Conservation (phyloP, 2,329 filamentous ascomycete species). For the Fusarium penzigii region DNA sequence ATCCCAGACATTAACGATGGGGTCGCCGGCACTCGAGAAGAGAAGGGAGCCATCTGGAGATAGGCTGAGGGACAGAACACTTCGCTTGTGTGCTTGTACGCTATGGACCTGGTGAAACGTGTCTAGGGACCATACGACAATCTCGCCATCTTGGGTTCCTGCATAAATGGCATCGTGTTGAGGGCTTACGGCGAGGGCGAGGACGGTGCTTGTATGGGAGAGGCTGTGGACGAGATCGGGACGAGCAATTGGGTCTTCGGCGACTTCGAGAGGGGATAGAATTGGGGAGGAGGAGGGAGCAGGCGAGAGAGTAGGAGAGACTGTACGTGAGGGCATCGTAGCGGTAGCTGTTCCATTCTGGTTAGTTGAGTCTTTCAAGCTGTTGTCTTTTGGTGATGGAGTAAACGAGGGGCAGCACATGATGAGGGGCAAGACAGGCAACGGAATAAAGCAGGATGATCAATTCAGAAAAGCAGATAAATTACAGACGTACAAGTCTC, state of each 20-base stretch:
- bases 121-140: conserved; percentile 85
- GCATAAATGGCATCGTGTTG: conserved; percentile 82
- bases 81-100: conserved; percentile 88
- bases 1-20: conserved; percentile 92
- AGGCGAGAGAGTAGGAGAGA: conserved; percentile 25
- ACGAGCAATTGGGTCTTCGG: conserved; percentile 23
- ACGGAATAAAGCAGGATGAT: not conserved
- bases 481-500: too few relatives aligned
- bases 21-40: conserved; percentile 91
- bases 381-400: not conserved
- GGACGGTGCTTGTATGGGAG: conserved; percentile 74
- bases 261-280: conserved; percentile 25
- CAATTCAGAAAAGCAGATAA: too few relatives aligned
- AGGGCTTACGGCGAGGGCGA: conserved; percentile 79
- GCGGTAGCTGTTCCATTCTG: conserved; percentile 12
- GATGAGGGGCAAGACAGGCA: too few relatives aligned
- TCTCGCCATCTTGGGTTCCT: conserved; percentile 90
- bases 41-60: conserved; percentile 74
- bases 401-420: conserved; percentile 10
- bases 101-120: conserved; percentile 80
- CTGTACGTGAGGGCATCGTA: conserved; percentile 26
- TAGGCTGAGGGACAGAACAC: conserved; percentile 82
- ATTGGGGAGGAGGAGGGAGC: conserved; percentile 24
- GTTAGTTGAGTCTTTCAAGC: conserved; percentile 4
- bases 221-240: conserved; percentile 76